Base-by-base conservation (phyloP, 2,329 filamentous ascomycete genomes). In the Colletotrichum liriopes region DNA sequence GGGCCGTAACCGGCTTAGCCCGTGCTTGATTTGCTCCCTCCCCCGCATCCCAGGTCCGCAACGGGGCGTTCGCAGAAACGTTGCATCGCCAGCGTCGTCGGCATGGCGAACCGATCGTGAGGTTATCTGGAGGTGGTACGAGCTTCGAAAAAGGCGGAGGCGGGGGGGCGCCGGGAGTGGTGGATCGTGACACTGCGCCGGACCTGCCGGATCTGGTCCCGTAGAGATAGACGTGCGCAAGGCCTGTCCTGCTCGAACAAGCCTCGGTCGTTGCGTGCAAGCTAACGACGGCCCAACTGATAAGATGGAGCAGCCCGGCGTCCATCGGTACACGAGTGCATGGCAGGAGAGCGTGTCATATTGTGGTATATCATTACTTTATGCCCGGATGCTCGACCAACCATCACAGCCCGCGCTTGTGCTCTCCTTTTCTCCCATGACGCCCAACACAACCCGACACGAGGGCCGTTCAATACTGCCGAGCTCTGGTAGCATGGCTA, bases 311-410 rank as follows among this genome's bases (percentile, higher is more conserved):
- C 16, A 14, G 51, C n/a, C n/a, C 3, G n/a, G 9, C 9, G 14
- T 14, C n/a, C 23, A 9, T 6, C n/a, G 23, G 23, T 14, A 45
- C 37, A 32, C 18, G 29, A 26, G n/a, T 35, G 26, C 23, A 32
- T 2, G 12, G 37, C 12, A 7, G 26, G 23, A 60, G n/a, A 47
- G 56, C 39, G 41, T 45, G 23, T 56, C 32, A 41, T 26, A 14
- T 20, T 45, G 26, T 64, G 61, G 49, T 64, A 55, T 64, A 26
- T 64, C 61, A 55, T 64, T 64, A 64, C 26, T 41, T 20, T 55
- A 45, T 43, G 39, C 12, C 49, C 5, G 35, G 14, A n/a, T 64
- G 51, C 37, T 55, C 29, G 37, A n/a, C 18, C 4, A 41, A 35
- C 37, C 37, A 49, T 61, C 9, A 49, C 23, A 26, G 9, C 37